These are phyloP conservation scores for Debaryomyces fabryi DNA, from an alignment of 1,139 yeast genomes.

Conservation along the genomic window DNA sequence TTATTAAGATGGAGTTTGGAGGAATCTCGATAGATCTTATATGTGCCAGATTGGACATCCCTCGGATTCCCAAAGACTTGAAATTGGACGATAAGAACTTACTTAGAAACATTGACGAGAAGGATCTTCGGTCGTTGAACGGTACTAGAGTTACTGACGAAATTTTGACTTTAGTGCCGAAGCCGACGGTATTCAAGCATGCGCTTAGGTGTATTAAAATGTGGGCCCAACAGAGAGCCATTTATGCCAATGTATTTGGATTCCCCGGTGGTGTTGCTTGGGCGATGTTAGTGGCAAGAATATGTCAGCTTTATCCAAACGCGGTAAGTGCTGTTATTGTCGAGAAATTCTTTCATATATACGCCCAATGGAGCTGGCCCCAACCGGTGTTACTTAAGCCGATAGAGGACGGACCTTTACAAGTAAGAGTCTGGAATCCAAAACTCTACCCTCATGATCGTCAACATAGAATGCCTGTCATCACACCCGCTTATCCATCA, in stretches of 20 bases:
- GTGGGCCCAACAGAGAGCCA: constrained; percentile 96
- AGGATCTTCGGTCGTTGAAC: constrained; percentile 82
- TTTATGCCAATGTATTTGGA: constrained; percentile 92
- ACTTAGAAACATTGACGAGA: constrained; percentile 83
- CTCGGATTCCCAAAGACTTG: constrained; percentile 75
- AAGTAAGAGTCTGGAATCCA: constrained; percentile 97
- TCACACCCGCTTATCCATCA: constrained; percentile 98
- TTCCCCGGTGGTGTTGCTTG: constrained; percentile 99
- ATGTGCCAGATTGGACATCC: constrained; percentile 77
- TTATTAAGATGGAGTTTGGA: constrained; percentile 80
- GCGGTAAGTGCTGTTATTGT: constrained; percentile 92
- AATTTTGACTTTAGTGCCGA: constrained; percentile 84
- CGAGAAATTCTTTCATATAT: constrained; percentile 82
- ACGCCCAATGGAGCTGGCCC: constrained; percentile 96
- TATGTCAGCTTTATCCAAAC: constrained; percentile 94
- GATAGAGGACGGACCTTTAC: constrained; percentile 96
- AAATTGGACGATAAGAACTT: constrained; percentile 83
- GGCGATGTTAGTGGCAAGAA: constrained; percentile 98
- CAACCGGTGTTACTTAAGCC: constrained; percentile 92
- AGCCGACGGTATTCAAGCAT: constrained; percentile 88
- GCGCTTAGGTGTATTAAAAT: constrained; percentile 89
- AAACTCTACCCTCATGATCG: constrained; percentile 84
- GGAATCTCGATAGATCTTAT: constrained; percentile 92
- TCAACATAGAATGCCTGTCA: constrained; percentile 95
- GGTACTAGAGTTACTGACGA: constrained; percentile 99